Percentiles rank a stretch among this genome's conserved stretches.
Evolutionary conservation across 768 basidiomycete species (phyloP).

Genomic region (Rhizopogon salebrosus): DNA sequence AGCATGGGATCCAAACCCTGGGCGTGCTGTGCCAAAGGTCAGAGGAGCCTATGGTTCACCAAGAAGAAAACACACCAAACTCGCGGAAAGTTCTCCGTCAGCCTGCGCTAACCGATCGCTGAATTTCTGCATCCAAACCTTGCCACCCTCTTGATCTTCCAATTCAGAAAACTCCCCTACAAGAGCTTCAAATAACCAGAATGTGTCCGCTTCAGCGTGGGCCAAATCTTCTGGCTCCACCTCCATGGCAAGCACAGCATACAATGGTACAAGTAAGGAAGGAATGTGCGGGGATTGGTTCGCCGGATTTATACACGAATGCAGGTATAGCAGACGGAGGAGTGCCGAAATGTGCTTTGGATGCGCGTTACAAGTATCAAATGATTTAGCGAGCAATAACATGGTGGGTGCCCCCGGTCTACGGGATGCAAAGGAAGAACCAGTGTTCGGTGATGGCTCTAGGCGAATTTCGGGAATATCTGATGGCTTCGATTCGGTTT

Average conservation of each 20-base stretch:
- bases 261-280: slow-evolving; percentile 65
- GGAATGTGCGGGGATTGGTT: slow-evolving; percentile 64
- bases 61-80: slow-evolving; percentile 41
- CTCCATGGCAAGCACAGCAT: slow-evolving; percentile 57
- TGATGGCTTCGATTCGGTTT: slow-evolving; percentile 14
- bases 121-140: slow-evolving; percentile 57
- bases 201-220: slow-evolving; percentile 75
- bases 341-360: slow-evolving; percentile 58
- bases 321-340: slow-evolving; percentile 66
- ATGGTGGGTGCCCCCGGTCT: slow-evolving; percentile 33
- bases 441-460: slow-evolving; percentile 34
- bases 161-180: slow-evolving; percentile 69
- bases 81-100: slow-evolving; percentile 55
- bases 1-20: slow-evolving; percentile 66
- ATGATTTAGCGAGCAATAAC: slow-evolving; percentile 41
- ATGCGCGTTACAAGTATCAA: slow-evolving; percentile 44
- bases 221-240: slow-evolving; percentile 53
- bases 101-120: slow-evolving; percentile 57
- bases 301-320: slow-evolving; percentile 67
- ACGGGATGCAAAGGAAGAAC: slow-evolving; percentile 23
- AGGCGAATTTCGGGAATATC: slow-evolving; percentile 38
- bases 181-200: slow-evolving; percentile 77
- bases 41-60: neutral
- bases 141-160: slow-evolving; percentile 62
- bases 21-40: slow-evolving; percentile 36